Percentiles rank a stretch among this genome's conserved stretches.
Evolutionary conservation across 1,139 yeast genomes (phyloP).

Genomic region (Geotrichum aggregatum): DNA sequence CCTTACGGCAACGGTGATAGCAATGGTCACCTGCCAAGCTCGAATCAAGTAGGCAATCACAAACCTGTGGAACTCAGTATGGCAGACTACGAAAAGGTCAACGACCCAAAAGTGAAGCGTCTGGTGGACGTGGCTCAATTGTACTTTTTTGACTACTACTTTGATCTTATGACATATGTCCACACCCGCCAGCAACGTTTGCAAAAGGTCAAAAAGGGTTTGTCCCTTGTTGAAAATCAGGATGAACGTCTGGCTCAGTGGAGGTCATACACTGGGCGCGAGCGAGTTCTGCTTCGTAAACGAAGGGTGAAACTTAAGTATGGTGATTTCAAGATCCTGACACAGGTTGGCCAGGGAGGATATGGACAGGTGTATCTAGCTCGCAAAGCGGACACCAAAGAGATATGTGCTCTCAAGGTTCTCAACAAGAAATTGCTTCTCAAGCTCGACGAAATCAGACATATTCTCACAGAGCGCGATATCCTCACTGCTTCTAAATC

Average conservation of each 20-base stretch:
- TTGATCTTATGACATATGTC: constrained; percentile 92
- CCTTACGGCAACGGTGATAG: not conserved
- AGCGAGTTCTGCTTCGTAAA: constrained; percentile 77
- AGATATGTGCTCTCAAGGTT: constrained; percentile 91
- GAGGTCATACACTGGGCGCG: constrained; percentile 79
- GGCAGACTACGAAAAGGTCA: constrained; percentile 49
- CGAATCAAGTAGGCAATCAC: constrained; percentile 1
- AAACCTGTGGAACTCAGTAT: constrained; percentile 11
- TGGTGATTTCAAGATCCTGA: constrained; percentile 91
- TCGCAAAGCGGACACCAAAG: constrained; percentile 87
- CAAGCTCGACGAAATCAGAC: constrained; percentile 91
- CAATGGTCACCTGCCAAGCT: not conserved
- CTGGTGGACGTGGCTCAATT: constrained; percentile 75
- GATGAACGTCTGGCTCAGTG: constrained; percentile 64
- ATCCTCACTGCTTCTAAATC: constrained; percentile 90
- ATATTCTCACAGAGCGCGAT: constrained; percentile 92
- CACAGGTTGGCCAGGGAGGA: constrained; percentile 99
- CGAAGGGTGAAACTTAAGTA: constrained; percentile 88
- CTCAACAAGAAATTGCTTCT: constrained; percentile 81
- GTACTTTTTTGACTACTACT: constrained; percentile 86
- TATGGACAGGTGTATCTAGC: constrained; percentile 95
- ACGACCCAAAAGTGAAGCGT: constrained; percentile 74
- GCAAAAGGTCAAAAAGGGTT: constrained; percentile 57
- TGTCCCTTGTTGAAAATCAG: constrained; percentile 46
- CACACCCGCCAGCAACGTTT: constrained; percentile 80